Evolutionary conservation across 1,284 basidiomycete species (phyloP), one percentile per base, ranked within the genome.

Genomic region (Mycosarcoma maydis): DNA sequence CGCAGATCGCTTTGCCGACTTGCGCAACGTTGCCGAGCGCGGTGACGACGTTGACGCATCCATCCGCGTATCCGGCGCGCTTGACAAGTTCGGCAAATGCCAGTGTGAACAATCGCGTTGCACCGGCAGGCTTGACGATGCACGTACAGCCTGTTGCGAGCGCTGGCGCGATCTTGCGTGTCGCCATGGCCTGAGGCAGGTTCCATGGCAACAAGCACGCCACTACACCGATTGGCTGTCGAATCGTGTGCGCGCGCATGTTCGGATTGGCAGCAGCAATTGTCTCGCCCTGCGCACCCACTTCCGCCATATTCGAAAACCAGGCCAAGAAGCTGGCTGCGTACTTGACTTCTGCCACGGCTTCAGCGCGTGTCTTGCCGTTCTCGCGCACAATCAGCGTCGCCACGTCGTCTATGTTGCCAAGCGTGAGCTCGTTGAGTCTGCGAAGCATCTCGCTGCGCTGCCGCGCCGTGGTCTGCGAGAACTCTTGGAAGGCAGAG

Each of bases 151-250:
- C 62, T 0, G 49, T 57, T 0, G 64, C 62, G 3, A 71, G 41
- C 1, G 68, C 68, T 7, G 68, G 56, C 1, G 51, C 59, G 8
- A 70, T 51, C 36, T 70, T 70, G 19, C 62, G 23, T 20, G 61
- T 67, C 20, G 68, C 64, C 61, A 71, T 61, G 2, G 55, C 68
- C 13, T 72, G 33, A 5, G 72, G 72, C 40, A 72, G n/a, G n/a
- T 74, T 74, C 72, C 72, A 74, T 6, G 72, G 72, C 24, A 60
- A 38, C 19, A 74, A 26, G 17, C 70, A 61, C 3, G 62, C 68
- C 8, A 69, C 65, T 6, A 64, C 62, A 0, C 68, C 68, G 16
- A 66, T 61, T 16, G 68, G 68, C 38, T 71, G 68, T 20, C 48
- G 33, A 17, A 71, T 61, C 10, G 62, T 67, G 13, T 56, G 44